Percentiles rank a stretch among this genome's conserved stretches.
Evolutionary conservation across 805 yeast genomes (phyloP).

Genomic region (Teunomyces lycoperdinae): DNA sequence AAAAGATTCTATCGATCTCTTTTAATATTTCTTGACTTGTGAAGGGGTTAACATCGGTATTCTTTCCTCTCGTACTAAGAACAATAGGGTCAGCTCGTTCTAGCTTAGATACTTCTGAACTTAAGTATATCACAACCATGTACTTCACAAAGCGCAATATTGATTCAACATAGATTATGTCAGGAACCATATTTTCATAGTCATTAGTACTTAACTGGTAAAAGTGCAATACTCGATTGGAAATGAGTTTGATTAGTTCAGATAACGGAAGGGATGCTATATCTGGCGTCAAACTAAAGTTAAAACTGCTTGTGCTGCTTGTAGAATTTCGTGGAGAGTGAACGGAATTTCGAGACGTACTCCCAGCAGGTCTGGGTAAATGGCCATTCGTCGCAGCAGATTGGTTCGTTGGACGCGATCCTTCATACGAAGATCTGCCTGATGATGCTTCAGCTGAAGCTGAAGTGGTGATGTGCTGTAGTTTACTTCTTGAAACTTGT

Average conservation of each 20-base stretch:
- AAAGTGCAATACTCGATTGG: constrained; percentile 23
- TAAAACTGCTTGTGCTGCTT: constrained; percentile 23
- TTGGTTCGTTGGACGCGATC: neutral
- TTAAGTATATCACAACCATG: constrained; percentile 50
- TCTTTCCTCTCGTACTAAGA: constrained; percentile 24
- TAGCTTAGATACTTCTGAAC: constrained; percentile 40
- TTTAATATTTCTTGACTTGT: constrained; percentile 40
- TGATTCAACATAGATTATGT: constrained; percentile 70
- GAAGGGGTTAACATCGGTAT: constrained; percentile 12
- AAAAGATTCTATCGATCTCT: constrained; percentile 35
- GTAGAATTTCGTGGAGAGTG: constrained; percentile 36
- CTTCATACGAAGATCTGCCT: constrained; percentile 2
- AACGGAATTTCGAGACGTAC: constrained; percentile 3
- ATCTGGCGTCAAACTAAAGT: constrained; percentile 21
- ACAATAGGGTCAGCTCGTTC: constrained; percentile 45
- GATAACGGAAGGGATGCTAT: constrained; percentile 26
- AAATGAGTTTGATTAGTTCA: constrained; percentile 30
- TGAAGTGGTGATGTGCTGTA: constrained; percentile 14
- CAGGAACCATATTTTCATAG: constrained; percentile 78
- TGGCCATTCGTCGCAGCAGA: neutral
- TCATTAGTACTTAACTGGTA: constrained; percentile 48
- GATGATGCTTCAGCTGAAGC: constrained; percentile 7
- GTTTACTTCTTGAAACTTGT: constrained; percentile 29
- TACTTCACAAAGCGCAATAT: constrained; percentile 62
- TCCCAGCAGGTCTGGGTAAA: constrained; percentile 1